Evolutionary conservation across 257 asterid species (phyloP).

Genomic region (Euphrasia confusa): DNA sequence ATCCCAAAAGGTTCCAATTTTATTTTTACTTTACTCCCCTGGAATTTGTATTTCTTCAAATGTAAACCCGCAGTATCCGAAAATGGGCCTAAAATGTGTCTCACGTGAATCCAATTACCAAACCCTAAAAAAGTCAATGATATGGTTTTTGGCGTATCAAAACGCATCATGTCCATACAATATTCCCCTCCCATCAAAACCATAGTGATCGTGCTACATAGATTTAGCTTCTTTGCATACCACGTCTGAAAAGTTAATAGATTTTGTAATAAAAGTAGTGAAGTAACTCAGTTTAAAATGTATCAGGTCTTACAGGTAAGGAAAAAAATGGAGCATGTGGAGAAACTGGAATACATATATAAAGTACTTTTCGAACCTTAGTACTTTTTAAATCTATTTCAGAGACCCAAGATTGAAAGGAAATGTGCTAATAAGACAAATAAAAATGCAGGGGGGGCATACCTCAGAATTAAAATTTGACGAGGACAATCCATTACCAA

Average conservation of each 20-base stretch:
- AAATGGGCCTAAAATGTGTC: no score
- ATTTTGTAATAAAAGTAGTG: background rate
- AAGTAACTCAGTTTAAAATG: background rate
- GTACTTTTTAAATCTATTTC: background rate
- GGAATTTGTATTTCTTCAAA: no score
- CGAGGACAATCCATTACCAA: slow-evolving; percentile 87
- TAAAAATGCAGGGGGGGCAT: slow-evolving; percentile 20
- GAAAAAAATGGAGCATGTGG: background rate
- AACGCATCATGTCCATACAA: no score
- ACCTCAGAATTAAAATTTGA: slow-evolving; percentile 90
- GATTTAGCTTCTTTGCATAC: background rate
- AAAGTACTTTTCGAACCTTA: background rate
- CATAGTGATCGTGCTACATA: background rate
- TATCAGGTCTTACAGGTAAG: background rate
- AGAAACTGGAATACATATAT: slow-evolving; percentile 11
- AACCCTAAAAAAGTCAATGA: no score
- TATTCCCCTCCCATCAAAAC: background rate
- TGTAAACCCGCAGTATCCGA: no score
- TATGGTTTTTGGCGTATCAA: no score
- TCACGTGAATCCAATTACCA: no score
- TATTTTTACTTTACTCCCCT: no score
- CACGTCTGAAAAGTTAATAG: background rate
- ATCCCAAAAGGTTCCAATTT: no score
- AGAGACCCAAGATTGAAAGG: slow-evolving; percentile 1
- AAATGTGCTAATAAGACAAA: background rate